Percentiles rank a stretch among this genome's conserved stretches.
These are phyloP conservation scores for Panicum miliaceum DNA, from an alignment of 176 grass and related monocot species.

Conservation along the genomic window DNA sequence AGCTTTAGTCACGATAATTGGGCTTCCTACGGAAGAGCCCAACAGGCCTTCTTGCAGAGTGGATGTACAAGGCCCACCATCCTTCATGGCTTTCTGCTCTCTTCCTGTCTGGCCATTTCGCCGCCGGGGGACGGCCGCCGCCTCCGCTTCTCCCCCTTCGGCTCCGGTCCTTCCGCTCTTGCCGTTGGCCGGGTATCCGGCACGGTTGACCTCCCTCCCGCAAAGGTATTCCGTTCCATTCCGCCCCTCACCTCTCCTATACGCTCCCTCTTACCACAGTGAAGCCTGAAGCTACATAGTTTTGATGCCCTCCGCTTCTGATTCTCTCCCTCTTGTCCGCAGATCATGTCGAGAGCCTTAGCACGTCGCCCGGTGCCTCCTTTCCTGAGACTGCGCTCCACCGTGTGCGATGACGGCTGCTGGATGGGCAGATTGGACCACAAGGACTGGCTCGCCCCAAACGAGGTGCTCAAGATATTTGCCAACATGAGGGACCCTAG, in stretches of 20 bases:
- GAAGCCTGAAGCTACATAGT: neutral
- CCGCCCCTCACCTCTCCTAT: neutral
- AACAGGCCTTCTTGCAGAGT: neutral
- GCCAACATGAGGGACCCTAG: conserved; percentile 57
- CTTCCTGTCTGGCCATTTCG: neutral
- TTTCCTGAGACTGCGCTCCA: conserved; percentile 45
- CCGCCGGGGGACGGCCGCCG: conserved; percentile 17
- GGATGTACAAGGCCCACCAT: conserved; percentile 9
- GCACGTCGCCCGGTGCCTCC: conserved; percentile 31
- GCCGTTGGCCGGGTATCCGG: neutral
- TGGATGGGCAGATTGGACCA: conserved; percentile 76
- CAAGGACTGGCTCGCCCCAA: conserved; percentile 91
- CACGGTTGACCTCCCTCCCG: neutral
- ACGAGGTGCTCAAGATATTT: conserved; percentile 85
- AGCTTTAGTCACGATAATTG: no score
- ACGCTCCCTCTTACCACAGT: neutral
- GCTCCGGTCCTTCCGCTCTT: neutral
- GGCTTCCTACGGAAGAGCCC: neutral
- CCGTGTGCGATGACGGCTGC: conserved; percentile 41
- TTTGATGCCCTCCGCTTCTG: neutral
- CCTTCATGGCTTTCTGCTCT: neutral
- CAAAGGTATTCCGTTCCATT: neutral
- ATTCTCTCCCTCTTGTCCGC: neutral
- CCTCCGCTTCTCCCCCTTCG: neutral
- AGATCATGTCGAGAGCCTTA: conserved; percentile 44